phyloP scores from a whole-genome alignment of 768 basidiomycete species.

The Suillus alpinus region DNA sequence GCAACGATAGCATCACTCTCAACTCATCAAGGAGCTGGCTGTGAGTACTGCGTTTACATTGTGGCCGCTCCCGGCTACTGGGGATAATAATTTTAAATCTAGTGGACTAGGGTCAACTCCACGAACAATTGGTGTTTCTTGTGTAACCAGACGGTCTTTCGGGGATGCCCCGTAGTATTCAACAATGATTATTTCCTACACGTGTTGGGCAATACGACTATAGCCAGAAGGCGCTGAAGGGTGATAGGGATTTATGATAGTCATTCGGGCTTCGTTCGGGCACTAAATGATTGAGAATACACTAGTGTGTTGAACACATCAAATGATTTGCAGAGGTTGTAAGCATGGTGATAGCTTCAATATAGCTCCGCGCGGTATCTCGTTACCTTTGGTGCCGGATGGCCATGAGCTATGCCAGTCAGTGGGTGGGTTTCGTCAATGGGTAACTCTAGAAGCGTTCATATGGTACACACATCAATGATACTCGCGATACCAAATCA shows the following conservation, averaged over 20 bases:
- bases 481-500: too few species aligned
- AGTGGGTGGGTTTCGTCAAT: neutral
- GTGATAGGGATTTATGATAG: neutral
- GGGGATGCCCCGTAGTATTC: slow-evolving; percentile 29
- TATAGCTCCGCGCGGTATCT: neutral
- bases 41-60: slow-evolving; percentile 7
- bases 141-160: slow-evolving; percentile 30
- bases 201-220: neutral
- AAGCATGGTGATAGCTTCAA: neutral
- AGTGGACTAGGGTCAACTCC: slow-evolving; percentile 28
- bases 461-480: neutral
- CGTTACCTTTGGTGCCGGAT: neutral
- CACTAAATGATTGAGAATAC: neutral
- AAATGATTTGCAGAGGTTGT: neutral
- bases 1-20: slow-evolving; percentile 28
- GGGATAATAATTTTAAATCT: neutral
- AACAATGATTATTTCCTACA: slow-evolving; percentile 26
- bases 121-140: slow-evolving; percentile 31
- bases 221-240: neutral
- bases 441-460: neutral
- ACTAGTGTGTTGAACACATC: neutral
- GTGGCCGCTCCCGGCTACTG: neutral
- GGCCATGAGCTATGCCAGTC: neutral
- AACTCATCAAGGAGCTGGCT: slow-evolving; percentile 20
- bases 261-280: neutral